Base-by-base conservation (phyloP, 225 moss, liverwort and hornwort genomes). In the Sphagnum tenellum region DNA sequence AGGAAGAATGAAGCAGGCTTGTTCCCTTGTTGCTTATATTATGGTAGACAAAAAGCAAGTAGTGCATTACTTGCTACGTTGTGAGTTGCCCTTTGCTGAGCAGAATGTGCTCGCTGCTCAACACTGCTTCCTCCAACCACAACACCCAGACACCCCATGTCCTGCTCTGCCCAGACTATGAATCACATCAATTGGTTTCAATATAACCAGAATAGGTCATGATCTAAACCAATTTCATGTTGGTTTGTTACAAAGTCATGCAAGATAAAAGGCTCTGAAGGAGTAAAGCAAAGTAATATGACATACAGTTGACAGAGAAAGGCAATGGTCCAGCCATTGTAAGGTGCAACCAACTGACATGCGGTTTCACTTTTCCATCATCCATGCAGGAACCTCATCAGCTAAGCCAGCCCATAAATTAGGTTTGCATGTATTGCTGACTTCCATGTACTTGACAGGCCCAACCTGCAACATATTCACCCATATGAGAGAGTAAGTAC, bases 311-410 rank as follows among this genome's bases (percentile, higher is more conserved):
- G 86, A 89, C 82, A 98, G 69, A 70, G 98, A 80, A 66, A 98
- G 92, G 78, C 98, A 93, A 68, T 90, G 90, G 68, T 93, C 98
- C 64, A 98, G 73, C 98, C 98, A 98, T 70, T 76, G 85, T 44
- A 98, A 78, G 14, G 98, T 93, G 68, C 98, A 88, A 55, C 90
- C 90, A 48, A 93, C 90, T 47, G 98, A 90, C 70, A 90, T 46
- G 68, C 77, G 78, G 66, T 90, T 93, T 44, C 98, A 90, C 64
- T 90, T 98, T 53, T 73, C 71, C 12, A 73, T 48, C 46, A 80
- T 85, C 90, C 87, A 90, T 48, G 79, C 74, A 12, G 96, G 87
- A 55, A 98, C 90, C 73, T 93, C 98, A 72, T 93, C 98, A 2
- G 93, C 93, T 67, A 98, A 67, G 63, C 88, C 80, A 56, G 72